phyloP scores from a whole-genome alignment of 2,329 filamentous ascomycete species.

The Hirsutella rhossiliensis region DNA sequence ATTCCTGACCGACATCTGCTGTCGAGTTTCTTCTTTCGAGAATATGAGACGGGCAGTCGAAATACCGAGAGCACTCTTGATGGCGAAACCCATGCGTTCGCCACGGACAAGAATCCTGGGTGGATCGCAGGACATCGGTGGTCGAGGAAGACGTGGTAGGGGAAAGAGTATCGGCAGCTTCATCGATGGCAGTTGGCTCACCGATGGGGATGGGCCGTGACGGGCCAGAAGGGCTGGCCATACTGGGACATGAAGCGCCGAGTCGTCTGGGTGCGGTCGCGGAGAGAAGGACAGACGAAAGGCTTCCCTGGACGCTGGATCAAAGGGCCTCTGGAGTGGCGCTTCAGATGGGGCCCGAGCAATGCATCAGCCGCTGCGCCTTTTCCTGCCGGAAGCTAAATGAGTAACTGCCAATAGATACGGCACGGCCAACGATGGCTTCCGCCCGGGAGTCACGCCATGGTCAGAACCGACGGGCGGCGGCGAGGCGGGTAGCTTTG shows the following conservation, averaged over 20 bases:
- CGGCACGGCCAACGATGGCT: not conserved
- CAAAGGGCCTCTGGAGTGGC: no score
- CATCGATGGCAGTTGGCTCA: slow-evolving; percentile 2
- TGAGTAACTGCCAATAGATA: no score
- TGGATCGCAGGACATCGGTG: slow-evolving; percentile 13
- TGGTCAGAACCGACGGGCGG: slow-evolving; percentile 1
- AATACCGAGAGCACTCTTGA: slow-evolving; percentile 32
- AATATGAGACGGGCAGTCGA: slow-evolving; percentile 36
- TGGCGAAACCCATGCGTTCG: slow-evolving; percentile 24
- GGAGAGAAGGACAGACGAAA: not conserved
- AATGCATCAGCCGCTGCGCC: no score
- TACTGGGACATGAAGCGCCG: slow-evolving; percentile 13
- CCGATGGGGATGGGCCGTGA: slow-evolving; percentile 8
- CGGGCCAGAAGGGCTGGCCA: slow-evolving; percentile 20
- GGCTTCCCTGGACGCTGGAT: not conserved
- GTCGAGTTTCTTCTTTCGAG: slow-evolving; percentile 23
- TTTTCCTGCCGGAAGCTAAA: no score
- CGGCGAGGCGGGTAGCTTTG: not conserved
- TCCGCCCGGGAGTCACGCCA: slow-evolving; percentile 4
- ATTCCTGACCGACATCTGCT: slow-evolving; percentile 10
- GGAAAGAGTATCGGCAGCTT: slow-evolving; percentile 12
- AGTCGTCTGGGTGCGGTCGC: not conserved
- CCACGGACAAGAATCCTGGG: slow-evolving; percentile 22
- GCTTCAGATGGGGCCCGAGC: no score
- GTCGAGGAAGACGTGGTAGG: slow-evolving; percentile 26